These are phyloP conservation scores for Lizonia empirigonia DNA, from an alignment of 2,329 filamentous ascomycete species.

Conservation along the genomic window DNA sequence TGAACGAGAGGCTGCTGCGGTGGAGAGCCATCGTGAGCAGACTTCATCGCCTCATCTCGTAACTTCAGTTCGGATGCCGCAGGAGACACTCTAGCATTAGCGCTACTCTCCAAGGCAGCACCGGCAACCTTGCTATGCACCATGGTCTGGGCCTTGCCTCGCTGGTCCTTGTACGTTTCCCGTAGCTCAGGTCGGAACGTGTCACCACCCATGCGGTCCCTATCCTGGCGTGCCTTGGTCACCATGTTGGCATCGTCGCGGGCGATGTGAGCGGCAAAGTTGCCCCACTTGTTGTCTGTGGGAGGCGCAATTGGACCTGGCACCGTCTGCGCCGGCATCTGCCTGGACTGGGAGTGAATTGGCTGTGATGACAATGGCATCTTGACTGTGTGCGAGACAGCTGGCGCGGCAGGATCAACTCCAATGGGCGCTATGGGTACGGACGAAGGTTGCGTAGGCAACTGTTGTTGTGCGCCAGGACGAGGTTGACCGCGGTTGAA, in stretches of 20 bases:
- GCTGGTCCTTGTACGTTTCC: slow-evolving; percentile 41
- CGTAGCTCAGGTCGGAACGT: slow-evolving; percentile 41
- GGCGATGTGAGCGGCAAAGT: slow-evolving; percentile 39
- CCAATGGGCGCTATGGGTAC: slow-evolving; percentile 33
- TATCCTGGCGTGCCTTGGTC: slow-evolving; percentile 34
- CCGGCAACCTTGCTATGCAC: slow-evolving; percentile 35
- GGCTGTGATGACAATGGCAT: slow-evolving; percentile 16
- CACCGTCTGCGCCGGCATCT: slow-evolving; percentile 22
- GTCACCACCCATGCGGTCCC: slow-evolving; percentile 36
- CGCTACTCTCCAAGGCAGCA: slow-evolving; percentile 12
- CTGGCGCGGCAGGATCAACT: slow-evolving; percentile 22
- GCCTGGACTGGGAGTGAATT: slow-evolving; percentile 21
- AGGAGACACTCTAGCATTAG: slow-evolving; percentile 22
- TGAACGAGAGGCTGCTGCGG: slow-evolving; percentile 30
- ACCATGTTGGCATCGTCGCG: slow-evolving; percentile 36
- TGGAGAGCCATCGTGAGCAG: slow-evolving; percentile 28
- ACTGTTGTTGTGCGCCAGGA: slow-evolving; percentile 32
- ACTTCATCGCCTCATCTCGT: slow-evolving; percentile 37
- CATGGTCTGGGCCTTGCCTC: slow-evolving; percentile 38
- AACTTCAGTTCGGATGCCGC: slow-evolving; percentile 24
- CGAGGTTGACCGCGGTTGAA: slow-evolving; percentile 58
- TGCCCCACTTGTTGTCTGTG: slow-evolving; percentile 39
- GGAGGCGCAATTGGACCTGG: slow-evolving; percentile 40
- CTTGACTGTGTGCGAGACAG: slow-evolving; percentile 23
- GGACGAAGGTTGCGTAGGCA: slow-evolving; percentile 34